phyloP scores from a whole-genome alignment of 495 filamentous ascomycete genomes.

The Trichoderma gamsii region DNA sequence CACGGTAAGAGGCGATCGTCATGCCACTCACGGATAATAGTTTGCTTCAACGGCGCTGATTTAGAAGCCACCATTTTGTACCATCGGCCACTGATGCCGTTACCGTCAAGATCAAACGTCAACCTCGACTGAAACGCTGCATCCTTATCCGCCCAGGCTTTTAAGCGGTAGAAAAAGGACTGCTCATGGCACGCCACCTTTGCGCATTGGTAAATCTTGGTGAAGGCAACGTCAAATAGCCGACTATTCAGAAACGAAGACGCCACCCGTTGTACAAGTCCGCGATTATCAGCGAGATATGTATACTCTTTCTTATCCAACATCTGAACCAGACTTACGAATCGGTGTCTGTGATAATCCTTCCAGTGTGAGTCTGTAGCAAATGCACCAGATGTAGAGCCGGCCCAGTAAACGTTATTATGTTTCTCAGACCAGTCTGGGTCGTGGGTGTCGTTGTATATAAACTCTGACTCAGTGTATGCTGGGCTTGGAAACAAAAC shows the following conservation, averaged over 20 bases:
- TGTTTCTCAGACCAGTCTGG: conserved; percentile 32
- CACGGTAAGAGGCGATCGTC: conserved; percentile 49
- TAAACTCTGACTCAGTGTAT: conserved; percentile 1
- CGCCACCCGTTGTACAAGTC: background rate
- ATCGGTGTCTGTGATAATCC: conserved; percentile 35
- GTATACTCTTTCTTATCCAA: background rate
- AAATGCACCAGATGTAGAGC: conserved; percentile 37
- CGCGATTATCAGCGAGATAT: background rate
- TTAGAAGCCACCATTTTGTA: conserved; percentile 41
- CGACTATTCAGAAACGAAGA: conserved; percentile 12
- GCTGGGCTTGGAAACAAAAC: background rate
- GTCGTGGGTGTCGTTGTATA: conserved; percentile 29
- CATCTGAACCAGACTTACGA: conserved; percentile 24
- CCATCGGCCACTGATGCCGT: conserved; percentile 47
- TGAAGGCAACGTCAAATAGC: conserved; percentile 21
- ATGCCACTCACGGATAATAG: conserved; percentile 51
- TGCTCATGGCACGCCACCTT: conserved; percentile 14
- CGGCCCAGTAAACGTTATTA: conserved; percentile 37
- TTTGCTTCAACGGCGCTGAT: conserved; percentile 42
- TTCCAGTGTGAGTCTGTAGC: conserved; percentile 31
- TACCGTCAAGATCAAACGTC: conserved; percentile 52
- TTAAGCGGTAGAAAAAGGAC: conserved; percentile 23
- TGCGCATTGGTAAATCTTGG: conserved; percentile 20
- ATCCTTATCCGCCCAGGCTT: conserved; percentile 1
- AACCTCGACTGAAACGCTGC: conserved; percentile 16